These are phyloP conservation scores for Colletotrichum lentis DNA, from an alignment of 2,329 filamentous ascomycete genomes.

Conservation along the genomic window DNA sequence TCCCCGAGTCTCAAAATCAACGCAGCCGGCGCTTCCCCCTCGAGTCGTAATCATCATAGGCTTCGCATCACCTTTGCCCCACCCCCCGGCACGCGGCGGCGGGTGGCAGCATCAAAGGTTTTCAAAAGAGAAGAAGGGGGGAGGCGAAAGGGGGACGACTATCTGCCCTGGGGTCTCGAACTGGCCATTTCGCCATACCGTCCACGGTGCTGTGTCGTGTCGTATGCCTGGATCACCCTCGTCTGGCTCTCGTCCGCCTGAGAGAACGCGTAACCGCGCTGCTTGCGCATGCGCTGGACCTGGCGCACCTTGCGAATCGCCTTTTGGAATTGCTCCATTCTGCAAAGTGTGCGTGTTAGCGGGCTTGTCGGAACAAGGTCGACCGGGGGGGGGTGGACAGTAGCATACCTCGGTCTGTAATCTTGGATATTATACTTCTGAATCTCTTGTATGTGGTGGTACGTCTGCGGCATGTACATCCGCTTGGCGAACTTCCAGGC, in stretches of 20 bases:
- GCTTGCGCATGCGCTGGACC: constrained; percentile 98
- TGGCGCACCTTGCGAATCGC: constrained; percentile 98
- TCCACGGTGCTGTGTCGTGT: constrained; percentile 91
- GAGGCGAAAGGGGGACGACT: neutral
- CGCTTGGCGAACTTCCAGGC: constrained; percentile 97
- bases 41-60: constrained; percentile 37
- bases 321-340: constrained; percentile 99
- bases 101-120: neutral
- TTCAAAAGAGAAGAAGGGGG: neutral
- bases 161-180: constrained; percentile 47
- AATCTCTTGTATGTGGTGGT: constrained; percentile 99
- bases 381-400: neutral
- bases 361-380: neutral
- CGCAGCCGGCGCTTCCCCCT: constrained; percentile 32
- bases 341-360: constrained; percentile 48
- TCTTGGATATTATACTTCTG: constrained; percentile 99
- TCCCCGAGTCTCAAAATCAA: constrained; percentile 26
- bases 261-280: constrained; percentile 97
- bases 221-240: constrained; percentile 93
- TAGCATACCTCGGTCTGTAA: constrained; percentile 85
- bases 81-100: neutral
- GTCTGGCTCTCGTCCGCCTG: constrained; percentile 97
- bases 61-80: neutral
- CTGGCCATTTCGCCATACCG: constrained; percentile 92
- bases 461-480: constrained; percentile 95